phyloP scores from a whole-genome alignment of 345 rosid species.

The Syzygium aqueum region DNA sequence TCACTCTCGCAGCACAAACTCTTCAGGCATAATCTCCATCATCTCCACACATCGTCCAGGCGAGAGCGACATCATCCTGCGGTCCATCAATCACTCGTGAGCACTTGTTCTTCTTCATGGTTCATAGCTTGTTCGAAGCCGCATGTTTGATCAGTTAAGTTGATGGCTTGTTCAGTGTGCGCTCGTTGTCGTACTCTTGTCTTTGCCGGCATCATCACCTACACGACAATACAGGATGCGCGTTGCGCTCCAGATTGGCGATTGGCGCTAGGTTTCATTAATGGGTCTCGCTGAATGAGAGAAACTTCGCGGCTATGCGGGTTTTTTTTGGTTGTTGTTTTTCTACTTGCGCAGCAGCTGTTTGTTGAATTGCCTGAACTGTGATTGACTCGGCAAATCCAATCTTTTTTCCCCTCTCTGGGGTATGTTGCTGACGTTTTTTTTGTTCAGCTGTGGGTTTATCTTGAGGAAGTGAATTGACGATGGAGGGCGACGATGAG shows the following conservation, averaged over 20 bases:
- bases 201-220: not conserved
- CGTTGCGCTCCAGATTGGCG: not conserved
- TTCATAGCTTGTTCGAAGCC: not conserved
- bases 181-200: not conserved
- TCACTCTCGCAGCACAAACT: not conserved
- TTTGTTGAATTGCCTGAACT: not conserved
- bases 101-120: not conserved
- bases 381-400: not conserved
- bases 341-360: not conserved
- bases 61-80: not conserved
- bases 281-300: not conserved
- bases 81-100: not conserved
- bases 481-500: constrained; percentile 58
- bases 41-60: not conserved
- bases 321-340: not conserved
- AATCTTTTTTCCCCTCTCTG: not conserved
- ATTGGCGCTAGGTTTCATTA: not conserved
- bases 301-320: not conserved
- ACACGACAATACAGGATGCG: not conserved
- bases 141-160: not conserved
- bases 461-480: not conserved
- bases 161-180: not conserved
- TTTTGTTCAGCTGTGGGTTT: not conserved
- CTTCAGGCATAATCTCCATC: not conserved
- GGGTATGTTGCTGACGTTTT: not conserved